Evolutionary conservation across 116 monocot genomes (phyloP).

Genomic region (Trichopus zeylanicus): DNA sequence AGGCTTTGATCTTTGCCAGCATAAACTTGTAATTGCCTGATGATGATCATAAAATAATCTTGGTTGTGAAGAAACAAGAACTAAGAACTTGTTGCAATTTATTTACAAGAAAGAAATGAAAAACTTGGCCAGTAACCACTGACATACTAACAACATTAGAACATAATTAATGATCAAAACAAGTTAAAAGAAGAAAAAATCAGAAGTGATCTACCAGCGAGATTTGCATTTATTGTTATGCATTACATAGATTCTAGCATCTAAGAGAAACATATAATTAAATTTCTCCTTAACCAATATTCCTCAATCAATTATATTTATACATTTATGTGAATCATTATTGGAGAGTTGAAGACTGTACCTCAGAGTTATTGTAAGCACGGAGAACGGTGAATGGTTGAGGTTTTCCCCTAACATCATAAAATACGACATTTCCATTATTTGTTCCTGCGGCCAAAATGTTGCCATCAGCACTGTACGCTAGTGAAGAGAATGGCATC

Average conservation of each 20-base stretch:
- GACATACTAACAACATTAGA: neutral
- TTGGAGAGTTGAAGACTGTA: conserved; percentile 9
- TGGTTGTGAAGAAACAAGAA: neutral
- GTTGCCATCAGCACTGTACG: conserved; percentile 78
- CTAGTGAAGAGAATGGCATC: conserved; percentile 79
- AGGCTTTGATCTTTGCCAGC: conserved; percentile 95
- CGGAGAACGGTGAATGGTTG: conserved; percentile 78
- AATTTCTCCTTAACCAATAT: neutral
- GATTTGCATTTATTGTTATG: neutral
- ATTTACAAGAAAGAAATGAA: neutral
- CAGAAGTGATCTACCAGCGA: neutral
- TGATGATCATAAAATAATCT: neutral
- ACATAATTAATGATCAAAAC: neutral
- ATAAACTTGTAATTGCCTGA: conserved; percentile 82
- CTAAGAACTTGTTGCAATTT: neutral
- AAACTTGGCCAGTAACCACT: too few relatives aligned
- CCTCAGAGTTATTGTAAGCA: conserved; percentile 86
- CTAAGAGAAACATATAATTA: neutral
- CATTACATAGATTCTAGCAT: neutral
- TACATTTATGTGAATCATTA: neutral
- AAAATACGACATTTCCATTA: conserved; percentile 79
- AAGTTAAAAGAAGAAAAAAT: neutral
- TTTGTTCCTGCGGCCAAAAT: conserved; percentile 88
- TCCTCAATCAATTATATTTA: neutral
- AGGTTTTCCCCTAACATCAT: conserved; percentile 87